phyloP scores from a whole-genome alignment of 495 filamentous ascomycete genomes.

The Xylona heveae region DNA sequence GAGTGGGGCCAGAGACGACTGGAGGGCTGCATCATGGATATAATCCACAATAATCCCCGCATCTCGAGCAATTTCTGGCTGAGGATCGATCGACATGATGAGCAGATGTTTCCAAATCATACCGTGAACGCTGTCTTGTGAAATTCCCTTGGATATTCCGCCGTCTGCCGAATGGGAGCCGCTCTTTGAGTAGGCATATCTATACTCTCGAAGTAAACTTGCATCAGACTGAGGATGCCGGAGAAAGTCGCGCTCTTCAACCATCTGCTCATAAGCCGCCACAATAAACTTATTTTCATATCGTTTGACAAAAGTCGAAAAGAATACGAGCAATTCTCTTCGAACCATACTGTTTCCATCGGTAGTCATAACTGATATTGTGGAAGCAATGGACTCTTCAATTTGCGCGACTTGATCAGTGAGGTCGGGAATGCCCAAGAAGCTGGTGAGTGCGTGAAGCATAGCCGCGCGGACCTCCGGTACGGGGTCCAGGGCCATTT shows the following conservation, averaged over 20 bases:
- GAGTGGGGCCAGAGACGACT: slow-evolving; percentile 49
- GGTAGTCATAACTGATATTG: slow-evolving; percentile 64
- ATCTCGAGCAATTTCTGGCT: slow-evolving; percentile 77
- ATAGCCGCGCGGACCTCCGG: slow-evolving; percentile 88
- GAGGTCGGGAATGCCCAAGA: slow-evolving; percentile 81
- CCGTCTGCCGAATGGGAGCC: slow-evolving; percentile 25
- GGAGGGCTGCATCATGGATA: slow-evolving; percentile 51
- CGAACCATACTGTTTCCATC: slow-evolving; percentile 87
- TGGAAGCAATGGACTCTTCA: slow-evolving; percentile 71
- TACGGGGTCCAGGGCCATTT: slow-evolving; percentile 65
- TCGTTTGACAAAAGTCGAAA: slow-evolving; percentile 73
- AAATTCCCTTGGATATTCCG: slow-evolving; percentile 24
- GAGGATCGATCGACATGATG: slow-evolving; percentile 78
- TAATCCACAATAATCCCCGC: slow-evolving; percentile 66
- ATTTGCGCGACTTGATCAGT: slow-evolving; percentile 78
- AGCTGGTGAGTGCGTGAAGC: slow-evolving; percentile 78
- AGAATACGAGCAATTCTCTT: slow-evolving; percentile 81
- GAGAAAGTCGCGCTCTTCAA: slow-evolving; percentile 58
- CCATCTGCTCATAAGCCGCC: slow-evolving; percentile 73
- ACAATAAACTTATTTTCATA: slow-evolving; percentile 88
- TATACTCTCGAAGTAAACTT: slow-evolving; percentile 31
- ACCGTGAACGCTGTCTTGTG: slow-evolving; percentile 72
- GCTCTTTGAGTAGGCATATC: slow-evolving; percentile 26
- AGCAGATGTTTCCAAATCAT: slow-evolving; percentile 88
- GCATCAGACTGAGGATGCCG: slow-evolving; percentile 26